Percentiles rank a stretch among this genome's conserved stretches.
These are phyloP conservation scores for Stagonosporopsis vannaccii DNA, from an alignment of 2,329 filamentous ascomycete genomes.

Conservation along the genomic window DNA sequence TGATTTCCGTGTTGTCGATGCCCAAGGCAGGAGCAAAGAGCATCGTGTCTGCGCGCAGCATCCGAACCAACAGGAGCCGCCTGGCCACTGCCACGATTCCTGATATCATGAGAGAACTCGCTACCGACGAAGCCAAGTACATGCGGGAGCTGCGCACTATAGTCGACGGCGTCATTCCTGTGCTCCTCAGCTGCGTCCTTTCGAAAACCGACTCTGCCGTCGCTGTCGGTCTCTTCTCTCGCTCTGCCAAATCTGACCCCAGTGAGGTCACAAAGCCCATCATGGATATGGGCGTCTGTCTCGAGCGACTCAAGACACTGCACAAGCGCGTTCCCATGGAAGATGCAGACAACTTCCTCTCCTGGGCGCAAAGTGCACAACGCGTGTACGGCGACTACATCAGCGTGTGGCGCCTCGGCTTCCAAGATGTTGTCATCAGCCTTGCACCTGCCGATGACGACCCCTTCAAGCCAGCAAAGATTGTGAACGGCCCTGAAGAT, in stretches of 20 bases:
- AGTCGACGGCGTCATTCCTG: conserved; percentile 93
- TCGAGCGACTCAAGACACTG: conserved; percentile 81
- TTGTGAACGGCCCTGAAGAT: conserved; percentile 54
- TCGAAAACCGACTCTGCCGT: conserved; percentile 71
- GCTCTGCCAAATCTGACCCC: conserved; percentile 64
- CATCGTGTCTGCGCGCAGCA: conserved; percentile 77
- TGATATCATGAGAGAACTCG: conserved; percentile 81
- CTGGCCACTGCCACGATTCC: conserved; percentile 72
- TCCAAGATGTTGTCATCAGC: conserved; percentile 93
- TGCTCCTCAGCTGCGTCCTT: conserved; percentile 84
- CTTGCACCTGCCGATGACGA: conserved; percentile 77
- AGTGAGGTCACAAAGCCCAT: conserved; percentile 80
- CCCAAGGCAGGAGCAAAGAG: conserved; percentile 70
- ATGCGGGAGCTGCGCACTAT: conserved; percentile 89
- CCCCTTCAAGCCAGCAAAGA: conserved; percentile 56
- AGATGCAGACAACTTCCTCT: conserved; percentile 74
- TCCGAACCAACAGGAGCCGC: conserved; percentile 74
- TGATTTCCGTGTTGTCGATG: conserved; percentile 89
- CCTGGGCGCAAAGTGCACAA: conserved; percentile 81
- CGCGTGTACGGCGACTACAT: conserved; percentile 87
- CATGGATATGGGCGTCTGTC: conserved; percentile 88
- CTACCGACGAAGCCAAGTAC: conserved; percentile 85
- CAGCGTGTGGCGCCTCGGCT: conserved; percentile 87
- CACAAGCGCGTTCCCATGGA: conserved; percentile 82
- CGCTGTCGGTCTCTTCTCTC: conserved; percentile 72